These are phyloP conservation scores for Trichoderma orchidacearum DNA, from an alignment of 495 filamentous ascomycete species.

Conservation along the genomic window DNA sequence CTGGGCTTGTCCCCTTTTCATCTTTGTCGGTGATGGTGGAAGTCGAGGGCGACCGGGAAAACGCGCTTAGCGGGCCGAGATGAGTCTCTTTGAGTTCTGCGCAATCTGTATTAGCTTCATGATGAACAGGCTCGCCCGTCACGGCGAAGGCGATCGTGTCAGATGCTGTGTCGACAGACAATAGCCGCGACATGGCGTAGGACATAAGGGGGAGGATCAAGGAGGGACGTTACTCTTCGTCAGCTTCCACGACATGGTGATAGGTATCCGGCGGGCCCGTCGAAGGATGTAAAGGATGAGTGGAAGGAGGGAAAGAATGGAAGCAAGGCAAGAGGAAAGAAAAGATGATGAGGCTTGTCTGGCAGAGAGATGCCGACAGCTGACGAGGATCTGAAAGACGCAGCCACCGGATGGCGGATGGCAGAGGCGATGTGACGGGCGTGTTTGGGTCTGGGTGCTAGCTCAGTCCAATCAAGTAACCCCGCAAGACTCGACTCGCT, in stretches of 20 bases:
- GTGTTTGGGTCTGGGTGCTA: not conserved
- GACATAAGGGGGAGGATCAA: slow-evolving; percentile 7
- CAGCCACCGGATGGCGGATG: not conserved
- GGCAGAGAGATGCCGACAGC: not conserved
- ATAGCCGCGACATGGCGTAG: not conserved
- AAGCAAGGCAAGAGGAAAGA: not conserved
- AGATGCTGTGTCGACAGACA: not conserved
- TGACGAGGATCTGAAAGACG: not conserved
- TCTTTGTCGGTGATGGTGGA: slow-evolving; percentile 73
- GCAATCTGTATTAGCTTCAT: not conserved
- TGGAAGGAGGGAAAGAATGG: not conserved
- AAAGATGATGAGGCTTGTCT: not conserved
- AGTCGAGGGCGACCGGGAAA: slow-evolving; percentile 84
- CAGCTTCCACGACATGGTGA: slow-evolving; percentile 81
- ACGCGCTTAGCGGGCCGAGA: slow-evolving; percentile 73
- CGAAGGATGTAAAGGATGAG: not conserved
- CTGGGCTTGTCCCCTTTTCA: slow-evolving; percentile 34
- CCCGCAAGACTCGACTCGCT: not conserved
- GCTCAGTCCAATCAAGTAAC: not conserved
- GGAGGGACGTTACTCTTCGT: slow-evolving; percentile 58
- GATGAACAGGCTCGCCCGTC: not conserved
- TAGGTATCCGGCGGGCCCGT: not conserved
- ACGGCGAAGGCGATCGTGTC: not conserved
- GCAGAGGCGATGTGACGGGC: not conserved
- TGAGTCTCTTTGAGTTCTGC: slow-evolving; percentile 97